Evolutionary conservation across 106 monocot species (phyloP).

Genomic region (Cymbidium sinense): DNA sequence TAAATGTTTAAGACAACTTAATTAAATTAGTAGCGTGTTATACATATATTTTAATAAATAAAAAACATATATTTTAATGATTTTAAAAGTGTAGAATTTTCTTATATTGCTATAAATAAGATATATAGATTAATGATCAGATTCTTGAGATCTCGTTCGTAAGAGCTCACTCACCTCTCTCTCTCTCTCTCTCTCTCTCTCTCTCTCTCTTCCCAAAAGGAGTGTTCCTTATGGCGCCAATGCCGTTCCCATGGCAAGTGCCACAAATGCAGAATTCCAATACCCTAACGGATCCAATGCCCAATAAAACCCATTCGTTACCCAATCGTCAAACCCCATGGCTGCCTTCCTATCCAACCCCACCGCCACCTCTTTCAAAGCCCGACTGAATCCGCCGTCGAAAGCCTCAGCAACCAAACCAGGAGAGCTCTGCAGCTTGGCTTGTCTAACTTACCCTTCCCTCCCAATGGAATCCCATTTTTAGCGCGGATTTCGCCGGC

Average conservation of each 20-base stretch:
- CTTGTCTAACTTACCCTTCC: background rate
- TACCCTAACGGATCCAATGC: background rate
- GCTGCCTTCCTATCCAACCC: slow-evolving; percentile 6
- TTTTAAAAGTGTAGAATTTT: too few relatives aligned
- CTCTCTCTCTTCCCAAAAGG: too few relatives aligned
- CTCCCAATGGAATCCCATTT: background rate
- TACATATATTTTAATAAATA: too few relatives aligned
- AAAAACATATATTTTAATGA: too few relatives aligned
- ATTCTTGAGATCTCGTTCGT: too few relatives aligned
- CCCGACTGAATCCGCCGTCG: background rate
- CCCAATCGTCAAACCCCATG: background rate
- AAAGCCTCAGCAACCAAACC: background rate
- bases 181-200: too few relatives aligned
- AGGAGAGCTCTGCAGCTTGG: background rate
- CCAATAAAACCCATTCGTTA: background rate
- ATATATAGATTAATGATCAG: too few relatives aligned
- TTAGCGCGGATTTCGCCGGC: slow-evolving; percentile 16
- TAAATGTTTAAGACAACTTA: too few relatives aligned
- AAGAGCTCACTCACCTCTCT: too few relatives aligned
- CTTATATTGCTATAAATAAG: too few relatives aligned
- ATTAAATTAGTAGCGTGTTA: too few relatives aligned
- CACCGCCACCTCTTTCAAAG: background rate
- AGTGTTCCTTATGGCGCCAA: background rate
- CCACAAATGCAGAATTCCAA: background rate
- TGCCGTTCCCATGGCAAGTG: background rate